A percentile compares a stretch with the other conserved stretches of the same genome.
phyloP scores from a whole-genome alignment of 1,139 yeast species.

The Meyerozyma carpophila region DNA sequence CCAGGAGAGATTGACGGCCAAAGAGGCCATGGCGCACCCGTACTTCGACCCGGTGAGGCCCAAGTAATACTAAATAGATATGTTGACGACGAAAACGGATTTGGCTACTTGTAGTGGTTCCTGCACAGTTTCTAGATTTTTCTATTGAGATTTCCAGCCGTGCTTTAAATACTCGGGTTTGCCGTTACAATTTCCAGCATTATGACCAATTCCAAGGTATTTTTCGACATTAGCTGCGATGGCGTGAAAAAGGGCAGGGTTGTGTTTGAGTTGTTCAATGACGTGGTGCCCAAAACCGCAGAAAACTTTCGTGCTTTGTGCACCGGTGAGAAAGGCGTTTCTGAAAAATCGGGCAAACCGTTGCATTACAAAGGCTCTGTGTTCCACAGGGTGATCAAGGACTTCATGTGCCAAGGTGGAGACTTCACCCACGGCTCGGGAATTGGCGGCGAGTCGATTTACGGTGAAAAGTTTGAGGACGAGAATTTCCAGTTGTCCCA shows the following conservation, averaged over 20 bases:
- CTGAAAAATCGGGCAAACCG: slow-evolving; percentile 54
- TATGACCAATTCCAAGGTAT: slow-evolving; percentile 40
- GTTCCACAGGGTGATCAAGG: slow-evolving; percentile 90
- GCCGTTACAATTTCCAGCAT: neutral
- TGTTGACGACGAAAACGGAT: neutral
- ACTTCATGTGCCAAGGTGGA: slow-evolving; percentile 95
- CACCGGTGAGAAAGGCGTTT: slow-evolving; percentile 81
- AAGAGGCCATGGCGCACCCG: slow-evolving; percentile 65
- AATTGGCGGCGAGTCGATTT: slow-evolving; percentile 91
- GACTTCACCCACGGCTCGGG: slow-evolving; percentile 89
- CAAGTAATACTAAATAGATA: neutral
- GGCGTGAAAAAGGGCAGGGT: slow-evolving; percentile 64
- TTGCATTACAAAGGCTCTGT: slow-evolving; percentile 70
- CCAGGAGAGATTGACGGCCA: slow-evolving; percentile 68
- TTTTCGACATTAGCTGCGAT: slow-evolving; percentile 69
- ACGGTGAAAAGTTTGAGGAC: slow-evolving; percentile 93
- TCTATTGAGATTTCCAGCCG: neutral
- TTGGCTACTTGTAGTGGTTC: neutral
- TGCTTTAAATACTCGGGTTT: neutral
- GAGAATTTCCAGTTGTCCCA: slow-evolving; percentile 78
- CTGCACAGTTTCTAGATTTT: neutral
- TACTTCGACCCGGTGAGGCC: slow-evolving; percentile 26
- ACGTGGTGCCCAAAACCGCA: slow-evolving; percentile 86
- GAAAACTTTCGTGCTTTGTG: slow-evolving; percentile 89
- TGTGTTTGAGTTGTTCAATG: slow-evolving; percentile 70